phyloP scores from a whole-genome alignment of 441 rosid genomes.

The Euphorbia corollata region DNA sequence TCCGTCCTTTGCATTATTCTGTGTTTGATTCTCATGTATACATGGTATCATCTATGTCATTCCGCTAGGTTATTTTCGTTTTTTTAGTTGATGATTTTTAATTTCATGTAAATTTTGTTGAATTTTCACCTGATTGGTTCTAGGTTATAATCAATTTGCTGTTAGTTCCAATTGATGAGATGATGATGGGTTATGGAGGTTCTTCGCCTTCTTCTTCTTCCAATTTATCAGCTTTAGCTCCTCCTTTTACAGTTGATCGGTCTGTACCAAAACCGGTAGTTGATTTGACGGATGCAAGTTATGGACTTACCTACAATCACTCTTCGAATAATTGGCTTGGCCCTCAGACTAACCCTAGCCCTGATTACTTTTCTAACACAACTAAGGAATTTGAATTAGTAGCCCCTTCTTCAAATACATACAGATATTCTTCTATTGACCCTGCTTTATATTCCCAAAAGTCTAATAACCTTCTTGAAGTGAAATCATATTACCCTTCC shows the following conservation, averaged over 20 bases:
- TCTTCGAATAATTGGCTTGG: conserved; percentile 21
- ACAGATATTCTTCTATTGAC: conserved; percentile 24
- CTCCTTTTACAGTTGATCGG: conserved; percentile 52
- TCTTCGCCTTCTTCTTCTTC: conserved; percentile 34
- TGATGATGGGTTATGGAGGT: conserved; percentile 41
- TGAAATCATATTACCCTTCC: conserved; percentile 32
- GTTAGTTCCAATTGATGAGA: conserved; percentile 8
- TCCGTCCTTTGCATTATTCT: background rate
- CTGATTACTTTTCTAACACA: conserved; percentile 18
- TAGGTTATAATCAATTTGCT: conserved; percentile 14
- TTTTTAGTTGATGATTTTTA: background rate
- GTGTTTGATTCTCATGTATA: background rate
- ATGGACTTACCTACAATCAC: conserved; percentile 21
- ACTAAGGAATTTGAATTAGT: conserved; percentile 18
- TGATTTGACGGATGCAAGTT: conserved; percentile 32
- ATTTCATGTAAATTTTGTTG: conserved; percentile 12
- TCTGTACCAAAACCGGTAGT: conserved; percentile 27
- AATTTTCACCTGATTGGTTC: conserved; percentile 18
- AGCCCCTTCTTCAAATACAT: conserved; percentile 19
- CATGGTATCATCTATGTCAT: background rate
- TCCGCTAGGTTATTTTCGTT: background rate
- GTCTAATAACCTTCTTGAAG: conserved; percentile 26
- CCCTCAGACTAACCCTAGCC: conserved; percentile 16
- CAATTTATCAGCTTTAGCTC: conserved; percentile 52
- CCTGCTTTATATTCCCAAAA: conserved; percentile 20